Evolutionary conservation across 768 basidiomycete species (phyloP).

Genomic region (Termitomyces titanicus): DNA sequence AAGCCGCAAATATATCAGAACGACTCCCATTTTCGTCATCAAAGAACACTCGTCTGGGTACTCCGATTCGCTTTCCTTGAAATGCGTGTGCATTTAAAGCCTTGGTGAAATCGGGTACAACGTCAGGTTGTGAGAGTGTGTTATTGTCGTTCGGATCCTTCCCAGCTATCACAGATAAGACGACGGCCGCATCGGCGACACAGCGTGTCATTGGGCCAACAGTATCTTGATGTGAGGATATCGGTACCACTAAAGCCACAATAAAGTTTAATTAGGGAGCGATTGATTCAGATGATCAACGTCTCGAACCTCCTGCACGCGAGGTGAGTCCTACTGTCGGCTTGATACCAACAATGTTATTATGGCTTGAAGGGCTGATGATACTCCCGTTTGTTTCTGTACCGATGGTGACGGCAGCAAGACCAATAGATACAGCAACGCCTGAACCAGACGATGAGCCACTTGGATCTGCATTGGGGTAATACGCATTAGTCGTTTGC

Average conservation of each 20-base stretch:
- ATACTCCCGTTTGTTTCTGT: constrained; percentile 55
- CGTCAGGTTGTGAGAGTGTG: constrained; percentile 46
- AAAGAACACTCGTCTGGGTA: constrained; percentile 39
- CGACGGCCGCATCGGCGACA: constrained; percentile 49
- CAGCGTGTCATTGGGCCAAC: constrained; percentile 55
- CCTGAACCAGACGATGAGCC: constrained; percentile 61
- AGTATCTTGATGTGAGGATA: constrained; percentile 54
- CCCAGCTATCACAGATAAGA: constrained; percentile 53
- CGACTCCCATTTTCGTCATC: constrained; percentile 29
- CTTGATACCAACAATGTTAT: constrained; percentile 57
- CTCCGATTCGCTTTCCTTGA: constrained; percentile 49
- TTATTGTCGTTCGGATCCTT: constrained; percentile 50
- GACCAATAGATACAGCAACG: constrained; percentile 47
- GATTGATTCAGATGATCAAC: neutral
- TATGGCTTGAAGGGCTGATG: constrained; percentile 44
- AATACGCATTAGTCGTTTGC: constrained; percentile 18
- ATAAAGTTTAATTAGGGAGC: neutral
- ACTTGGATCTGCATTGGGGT: constrained; percentile 46
- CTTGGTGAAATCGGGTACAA: constrained; percentile 51
- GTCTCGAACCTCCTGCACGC: constrained; percentile 46
- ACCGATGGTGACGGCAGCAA: constrained; percentile 42
- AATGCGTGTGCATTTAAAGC: constrained; percentile 47
- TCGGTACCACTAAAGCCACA: constrained; percentile 43
- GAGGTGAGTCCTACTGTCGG: constrained; percentile 59
- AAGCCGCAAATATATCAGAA: constrained; percentile 32